Base-by-base conservation (phyloP, 2,329 filamentous ascomycete genomes). In the Metarhizium rileyi region DNA sequence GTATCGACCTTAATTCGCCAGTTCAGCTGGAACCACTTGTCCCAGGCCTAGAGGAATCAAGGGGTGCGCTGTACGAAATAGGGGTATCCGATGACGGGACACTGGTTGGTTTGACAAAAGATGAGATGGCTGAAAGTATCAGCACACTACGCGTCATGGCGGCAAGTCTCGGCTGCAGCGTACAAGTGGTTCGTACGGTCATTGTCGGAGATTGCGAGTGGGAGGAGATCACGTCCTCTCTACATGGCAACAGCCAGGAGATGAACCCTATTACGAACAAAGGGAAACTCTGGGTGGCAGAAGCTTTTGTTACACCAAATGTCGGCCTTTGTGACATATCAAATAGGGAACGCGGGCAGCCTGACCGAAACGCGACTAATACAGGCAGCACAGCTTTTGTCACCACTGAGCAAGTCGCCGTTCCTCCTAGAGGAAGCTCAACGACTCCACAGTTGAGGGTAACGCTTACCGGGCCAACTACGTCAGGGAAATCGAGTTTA, bases 21-120 rank as follows among this genome's bases (percentile, higher is more conserved):
- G 63, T 76, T 46, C 70, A 73, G 51, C 70, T 78, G 2, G 72
- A 69, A 7, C 80, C 82, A 53, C 71, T 85, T 38, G 71, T 90
- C 6, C 81, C 90, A 2, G 90, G 93, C 0, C 71, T 98, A 8
- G 91, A 97, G 63, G 90, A 95, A 63, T 96, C 90, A 16, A 85
- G 88, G 56, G 93, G 93, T 5, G 93, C 93, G 1, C 68, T 97
- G 46, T 98, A 98, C 59, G 91, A 98, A 66, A 95, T 98, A 64
- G 93, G 93, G 0, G 90, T 98, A 9, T 86, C 90, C 26, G 93
- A 98, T 64, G 90, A 97, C 69, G 93, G 93, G 7, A 89, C 86
- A 0, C 82, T 98, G 51, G 81, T 95, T 40, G 93, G 93, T 0
- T 73, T 98, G 44, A 87, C 88, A 2, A 82, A 87, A 55, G 90